Evolutionary conservation across 495 filamentous ascomycete genomes (phyloP).

Genomic region (Penicillium daleae): DNA sequence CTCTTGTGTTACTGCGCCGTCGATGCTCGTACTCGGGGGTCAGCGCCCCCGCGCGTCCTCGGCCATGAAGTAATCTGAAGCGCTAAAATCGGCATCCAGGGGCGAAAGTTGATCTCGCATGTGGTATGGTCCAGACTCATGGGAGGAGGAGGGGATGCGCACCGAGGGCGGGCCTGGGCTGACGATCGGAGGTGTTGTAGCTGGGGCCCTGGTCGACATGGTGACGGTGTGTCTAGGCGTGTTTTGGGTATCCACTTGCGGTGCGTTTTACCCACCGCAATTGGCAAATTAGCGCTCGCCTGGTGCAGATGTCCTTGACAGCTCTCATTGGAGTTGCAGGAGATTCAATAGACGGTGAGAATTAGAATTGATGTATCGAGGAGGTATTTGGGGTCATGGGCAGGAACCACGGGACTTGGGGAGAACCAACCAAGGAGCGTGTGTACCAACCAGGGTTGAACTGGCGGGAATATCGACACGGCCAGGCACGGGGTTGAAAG

Average conservation of each 20-base stretch:
- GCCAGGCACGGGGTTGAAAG: slow-evolving; percentile 6
- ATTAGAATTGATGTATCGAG: background rate
- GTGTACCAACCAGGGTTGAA: slow-evolving; percentile 10
- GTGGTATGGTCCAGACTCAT: slow-evolving; percentile 39
- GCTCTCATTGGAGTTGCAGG: slow-evolving; percentile 13
- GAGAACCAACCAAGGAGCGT: background rate
- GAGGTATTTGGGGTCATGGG: background rate
- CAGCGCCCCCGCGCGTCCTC: slow-evolving; percentile 39
- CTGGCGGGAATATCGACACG: slow-evolving; percentile 12
- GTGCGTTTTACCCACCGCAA: slow-evolving; percentile 26
- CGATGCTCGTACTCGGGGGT: slow-evolving; percentile 29
- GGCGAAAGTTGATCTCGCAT: slow-evolving; percentile 41
- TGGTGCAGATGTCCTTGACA: background rate
- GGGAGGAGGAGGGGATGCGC: slow-evolving; percentile 34
- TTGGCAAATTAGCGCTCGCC: slow-evolving; percentile 22
- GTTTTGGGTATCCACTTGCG: slow-evolving; percentile 42
- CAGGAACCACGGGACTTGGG: background rate
- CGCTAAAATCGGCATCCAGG: slow-evolving; percentile 42
- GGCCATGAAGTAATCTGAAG: slow-evolving; percentile 41
- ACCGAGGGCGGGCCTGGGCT: slow-evolving; percentile 26
- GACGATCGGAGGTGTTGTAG: slow-evolving; percentile 32
- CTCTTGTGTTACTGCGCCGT: slow-evolving; percentile 18
- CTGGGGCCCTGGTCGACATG: slow-evolving; percentile 42
- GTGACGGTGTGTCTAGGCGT: slow-evolving; percentile 36
- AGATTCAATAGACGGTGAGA: background rate